Base-by-base conservation (phyloP, 176 grass and related monocot species). In the Musa troglodytarum region DNA sequence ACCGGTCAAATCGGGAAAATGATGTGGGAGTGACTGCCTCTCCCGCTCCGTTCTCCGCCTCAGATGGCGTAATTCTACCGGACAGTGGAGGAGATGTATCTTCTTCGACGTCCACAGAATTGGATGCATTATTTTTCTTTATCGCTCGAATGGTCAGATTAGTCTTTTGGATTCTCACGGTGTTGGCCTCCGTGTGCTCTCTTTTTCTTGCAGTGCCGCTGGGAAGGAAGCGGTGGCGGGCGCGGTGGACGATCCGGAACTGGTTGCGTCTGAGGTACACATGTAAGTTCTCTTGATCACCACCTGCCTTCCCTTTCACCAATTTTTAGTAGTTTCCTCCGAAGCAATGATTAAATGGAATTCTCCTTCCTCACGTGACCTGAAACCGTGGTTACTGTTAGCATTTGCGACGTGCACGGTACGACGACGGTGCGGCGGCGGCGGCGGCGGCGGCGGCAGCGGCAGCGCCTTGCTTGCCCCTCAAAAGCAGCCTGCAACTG, bases 211-310 rank as follows among this genome's bases (percentile, higher is more conserved):
- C 22, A 52, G 49, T 53, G 58, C 17, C 1, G 6, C 43, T 1
- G 59, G 2, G 29, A 7, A 34, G 19, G 16, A 14, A 50, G 57
- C 11, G 28, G 61, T 53, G 34, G 43, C 28, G 49, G 61, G 75
- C 19, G 61, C n/a, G 8, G 61, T 66, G 12, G 75, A 26, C 59
- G 75, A 77, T 54, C 75, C 58, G 21, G 61, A 77, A 53, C 4
- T 65, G n/a, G 75, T 65, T 11, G 58, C 50, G 16, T 52, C 20
- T 50, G 61, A 77, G n/a, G 75, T 77, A 28, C 75, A 66, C 59
- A 26, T 50, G 75, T 77, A 66, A 25, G 59, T 65, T 29, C 17
- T 51, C 28, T 20, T n/a, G n/a, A 22, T 61, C 68, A 8, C 43
- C 6, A n/a, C 68, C 17, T 52, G 1, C 0, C 11, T 59, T 49